Conservation (phyloP, 2,329 filamentous ascomycete genomes). For the Cladophialophora chaetospira region DNA sequence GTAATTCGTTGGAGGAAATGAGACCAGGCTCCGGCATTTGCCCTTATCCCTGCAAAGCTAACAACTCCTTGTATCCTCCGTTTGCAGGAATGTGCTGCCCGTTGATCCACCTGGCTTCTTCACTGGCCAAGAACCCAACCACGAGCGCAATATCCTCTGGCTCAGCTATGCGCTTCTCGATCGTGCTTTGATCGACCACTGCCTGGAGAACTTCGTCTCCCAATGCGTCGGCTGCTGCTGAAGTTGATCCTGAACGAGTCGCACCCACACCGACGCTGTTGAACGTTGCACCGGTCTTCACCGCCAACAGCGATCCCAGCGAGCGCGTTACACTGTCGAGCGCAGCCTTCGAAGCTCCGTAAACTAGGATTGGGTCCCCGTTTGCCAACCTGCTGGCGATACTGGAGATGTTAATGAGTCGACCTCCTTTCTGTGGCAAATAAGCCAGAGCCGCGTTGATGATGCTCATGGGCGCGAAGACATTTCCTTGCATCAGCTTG, state of each 20-base stretch:
- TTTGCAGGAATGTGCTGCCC: slow-evolving; percentile 43
- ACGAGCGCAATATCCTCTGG: slow-evolving; percentile 52
- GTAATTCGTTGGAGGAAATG: no score
- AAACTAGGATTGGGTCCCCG: slow-evolving; percentile 10
- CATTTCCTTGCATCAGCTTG: slow-evolving; percentile 19
- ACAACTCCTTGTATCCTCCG: slow-evolving; percentile 33
- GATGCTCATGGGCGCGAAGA: slow-evolving; percentile 18
- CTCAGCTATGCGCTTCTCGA: slow-evolving; percentile 42
- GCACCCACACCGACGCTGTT: slow-evolving; percentile 13
- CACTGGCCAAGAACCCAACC: slow-evolving; percentile 50
- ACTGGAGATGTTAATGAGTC: slow-evolving; percentile 26
- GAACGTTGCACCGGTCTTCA: slow-evolving; percentile 11
- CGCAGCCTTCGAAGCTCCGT: slow-evolving; percentile 38
- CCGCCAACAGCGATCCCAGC: slow-evolving; percentile 20
- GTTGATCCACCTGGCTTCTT: slow-evolving; percentile 52
- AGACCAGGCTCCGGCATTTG: no score
- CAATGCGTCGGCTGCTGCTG: slow-evolving; percentile 46
- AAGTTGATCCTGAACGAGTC: slow-evolving; percentile 37
- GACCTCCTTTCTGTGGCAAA: slow-evolving; percentile 15
- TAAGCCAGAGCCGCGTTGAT: slow-evolving; percentile 16
- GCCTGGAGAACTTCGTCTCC: slow-evolving; percentile 47
- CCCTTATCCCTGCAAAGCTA: slow-evolving; percentile 16
- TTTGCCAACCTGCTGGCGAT: slow-evolving; percentile 6
- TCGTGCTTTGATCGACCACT: slow-evolving; percentile 43
- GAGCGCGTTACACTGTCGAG: slow-evolving; percentile 31